These are phyloP conservation scores for Thalassiosira pacifica DNA, from an alignment of 352 stramenopile genomes.

Conservation along the genomic window DNA sequence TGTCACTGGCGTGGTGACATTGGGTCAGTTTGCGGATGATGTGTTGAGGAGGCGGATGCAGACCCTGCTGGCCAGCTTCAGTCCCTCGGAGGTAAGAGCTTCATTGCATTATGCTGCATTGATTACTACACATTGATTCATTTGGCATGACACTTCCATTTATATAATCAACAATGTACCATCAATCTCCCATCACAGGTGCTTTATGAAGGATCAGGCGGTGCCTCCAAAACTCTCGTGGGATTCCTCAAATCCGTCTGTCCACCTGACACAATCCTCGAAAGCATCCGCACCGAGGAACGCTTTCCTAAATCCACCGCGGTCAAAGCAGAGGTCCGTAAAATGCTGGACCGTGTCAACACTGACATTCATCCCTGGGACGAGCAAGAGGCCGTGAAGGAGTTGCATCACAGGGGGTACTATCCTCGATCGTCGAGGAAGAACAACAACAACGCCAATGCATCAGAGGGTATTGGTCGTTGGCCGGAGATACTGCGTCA, in stretches of 20 bases:
- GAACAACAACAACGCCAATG: conserved; percentile 6
- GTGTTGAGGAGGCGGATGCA: conserved; percentile 94
- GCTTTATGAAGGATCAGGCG: conserved; percentile 57
- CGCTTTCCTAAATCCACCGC: conserved; percentile 80
- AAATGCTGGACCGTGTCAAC: conserved; percentile 77
- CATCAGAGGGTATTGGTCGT: conserved; percentile 60
- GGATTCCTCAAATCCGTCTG: conserved; percentile 68
- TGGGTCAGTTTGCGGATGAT: conserved; percentile 98
- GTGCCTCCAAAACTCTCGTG: conserved; percentile 72
- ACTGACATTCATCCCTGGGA: conserved; percentile 91
- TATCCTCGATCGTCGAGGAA: conserved; percentile 87
- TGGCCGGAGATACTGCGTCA: conserved; percentile 86
- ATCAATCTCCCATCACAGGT: conserved; percentile 33
- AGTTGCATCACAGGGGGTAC: conserved; percentile 91
- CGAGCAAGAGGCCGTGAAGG: conserved; percentile 89
- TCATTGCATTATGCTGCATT: no score
- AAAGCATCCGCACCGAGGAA: conserved; percentile 73
- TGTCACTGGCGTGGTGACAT: conserved; percentile 91
- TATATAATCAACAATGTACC: background rate
- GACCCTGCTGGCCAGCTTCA: conserved; percentile 91
- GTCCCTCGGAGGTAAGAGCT: conserved; percentile 78
- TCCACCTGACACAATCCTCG: conserved; percentile 47
- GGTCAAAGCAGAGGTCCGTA: conserved; percentile 62
- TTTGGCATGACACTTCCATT: conserved; percentile 5
- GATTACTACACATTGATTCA: no score